Percentiles rank a stretch among this genome's conserved stretches.
These are phyloP conservation scores for Coemansia sp. DNA, from an alignment of 192 early-diverging fungal genomes.

Conservation along the genomic window DNA sequence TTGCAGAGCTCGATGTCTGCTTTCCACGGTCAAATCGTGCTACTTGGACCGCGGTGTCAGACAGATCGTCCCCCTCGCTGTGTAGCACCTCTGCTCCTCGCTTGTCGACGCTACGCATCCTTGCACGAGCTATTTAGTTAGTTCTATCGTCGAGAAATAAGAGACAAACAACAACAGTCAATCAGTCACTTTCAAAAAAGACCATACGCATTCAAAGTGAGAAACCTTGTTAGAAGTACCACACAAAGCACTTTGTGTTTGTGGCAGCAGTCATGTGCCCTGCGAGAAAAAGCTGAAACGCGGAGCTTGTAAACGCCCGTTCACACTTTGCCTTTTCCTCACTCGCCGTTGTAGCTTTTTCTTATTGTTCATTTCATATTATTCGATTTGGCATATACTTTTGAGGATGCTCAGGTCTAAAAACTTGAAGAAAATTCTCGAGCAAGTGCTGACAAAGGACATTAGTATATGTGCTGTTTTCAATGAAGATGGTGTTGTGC, in stretches of 20 bases:
- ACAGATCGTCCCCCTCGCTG: background rate
- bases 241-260: no score
- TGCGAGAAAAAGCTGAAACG: no score
- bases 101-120: background rate
- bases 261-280: no score
- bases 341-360: background rate
- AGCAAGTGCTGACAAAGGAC: constrained; percentile 43
- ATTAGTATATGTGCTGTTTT: constrained; percentile 42
- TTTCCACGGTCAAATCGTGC: background rate
- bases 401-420: constrained; percentile 40
- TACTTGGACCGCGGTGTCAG: background rate
- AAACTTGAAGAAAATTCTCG: constrained; percentile 39
- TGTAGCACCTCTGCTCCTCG: background rate
- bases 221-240: no score
- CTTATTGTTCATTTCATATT: constrained; percentile 5
- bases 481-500: constrained; percentile 46
- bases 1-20: background rate
- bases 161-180: background rate
- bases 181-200: no score
- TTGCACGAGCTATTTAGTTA: background rate
- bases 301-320: no score
- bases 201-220: no score
- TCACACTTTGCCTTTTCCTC: background rate
- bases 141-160: background rate
- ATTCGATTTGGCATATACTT: background rate